Conservation (phyloP, 73 alveolate genomes). For the Symbiodinium natans region DNA sequence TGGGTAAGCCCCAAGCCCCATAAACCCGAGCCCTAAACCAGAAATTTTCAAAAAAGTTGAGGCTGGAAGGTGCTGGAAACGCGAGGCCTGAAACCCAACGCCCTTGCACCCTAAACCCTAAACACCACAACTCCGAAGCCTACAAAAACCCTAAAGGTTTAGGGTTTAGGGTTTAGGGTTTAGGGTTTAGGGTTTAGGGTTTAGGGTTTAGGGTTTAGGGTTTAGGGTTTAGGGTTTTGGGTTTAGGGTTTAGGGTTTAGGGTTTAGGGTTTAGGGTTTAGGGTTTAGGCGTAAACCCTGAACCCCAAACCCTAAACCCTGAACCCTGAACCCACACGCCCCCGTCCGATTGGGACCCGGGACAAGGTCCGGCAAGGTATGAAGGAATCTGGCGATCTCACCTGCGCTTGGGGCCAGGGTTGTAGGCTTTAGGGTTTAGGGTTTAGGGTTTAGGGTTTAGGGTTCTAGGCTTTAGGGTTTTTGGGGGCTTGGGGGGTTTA, state of each 20-base stretch:
- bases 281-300: no score
- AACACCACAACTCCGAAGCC: neutral
- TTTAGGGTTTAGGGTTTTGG: neutral
- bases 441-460: no score
- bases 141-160: no score
- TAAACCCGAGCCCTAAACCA: no score
- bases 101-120: neutral
- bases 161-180: neutral
- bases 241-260: neutral
- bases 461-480: no score
- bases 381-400: constrained; percentile 36
- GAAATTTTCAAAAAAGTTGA: no score
- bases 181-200: neutral
- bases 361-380: constrained; percentile 18
- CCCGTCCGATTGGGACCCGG: neutral
- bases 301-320: no score
- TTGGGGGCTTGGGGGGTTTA: neutral
- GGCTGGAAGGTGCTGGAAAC: no score
- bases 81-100: neutral
- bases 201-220: no score
- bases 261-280: neutral
- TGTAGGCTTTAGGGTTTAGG: no score
- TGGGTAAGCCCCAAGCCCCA: no score
- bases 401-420: neutral
- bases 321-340: neutral